Base-by-base conservation (phyloP, 352 stramenopile genomes). In the Pythium graminicola region DNA sequence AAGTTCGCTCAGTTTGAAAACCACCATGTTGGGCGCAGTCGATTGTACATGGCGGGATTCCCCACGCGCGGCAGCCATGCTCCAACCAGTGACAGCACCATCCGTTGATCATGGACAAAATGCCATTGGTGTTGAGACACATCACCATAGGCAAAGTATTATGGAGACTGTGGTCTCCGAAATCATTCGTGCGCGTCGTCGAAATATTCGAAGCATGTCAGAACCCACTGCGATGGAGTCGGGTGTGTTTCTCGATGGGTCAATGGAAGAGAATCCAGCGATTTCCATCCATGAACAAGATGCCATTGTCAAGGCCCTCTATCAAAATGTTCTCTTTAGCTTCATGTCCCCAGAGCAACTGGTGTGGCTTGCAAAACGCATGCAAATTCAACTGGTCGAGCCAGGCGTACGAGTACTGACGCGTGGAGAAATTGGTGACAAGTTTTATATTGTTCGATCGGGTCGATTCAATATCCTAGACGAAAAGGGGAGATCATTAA, bases 321-420 rank as follows among this genome's bases (percentile, higher is more conserved):
- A 69, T 19, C 68, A 72, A 22, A 91, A 96, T 57, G 69, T 85
- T 23, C 65, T 87, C 13, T 94, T 96, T 58, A 85, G 76, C 38
- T 83, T 69, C 46, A 83, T 95, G 49, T 63, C 81, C 19, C 53
- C 62, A 1, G 65, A 90, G n/a, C 72, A 93, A 43, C 73, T 97
- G 41, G 64, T 76, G 26, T 70, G 76, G 20, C 55, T 96, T 26
- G 74, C 81, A 0, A 73, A 72, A 22, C 78, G 73, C 50, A 88
- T 95, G 67, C 70, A 78, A 33, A 76, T 93, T 55, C 75, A 90
- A 42, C 67, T 71, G 17, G 86, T 93, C 50, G 75, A 74, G 20
- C 69, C 68, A 9, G 77, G 81, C 4, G 80, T 91, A 62, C 76
- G 57, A 8, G 81, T 97, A 14, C 75, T 93, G 17, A 73, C 75